Evolutionary conservation across 495 filamentous ascomycete species (phyloP).

Genomic region (Neurospora sp.): DNA sequence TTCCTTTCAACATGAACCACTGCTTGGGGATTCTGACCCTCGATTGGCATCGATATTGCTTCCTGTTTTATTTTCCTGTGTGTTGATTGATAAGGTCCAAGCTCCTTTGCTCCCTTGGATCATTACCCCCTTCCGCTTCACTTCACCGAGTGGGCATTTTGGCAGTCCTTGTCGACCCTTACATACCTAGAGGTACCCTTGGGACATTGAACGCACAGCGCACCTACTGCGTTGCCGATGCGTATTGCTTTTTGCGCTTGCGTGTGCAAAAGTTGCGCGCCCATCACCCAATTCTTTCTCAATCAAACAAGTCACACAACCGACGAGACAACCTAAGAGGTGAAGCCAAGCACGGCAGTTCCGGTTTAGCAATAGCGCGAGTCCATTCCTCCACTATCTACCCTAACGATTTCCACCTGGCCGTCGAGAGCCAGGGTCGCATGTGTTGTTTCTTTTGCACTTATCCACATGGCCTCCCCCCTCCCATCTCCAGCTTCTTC

Average conservation of each 20-base stretch:
- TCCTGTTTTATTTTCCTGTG: background rate
- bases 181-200: no score
- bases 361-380: background rate
- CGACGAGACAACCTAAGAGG: background rate
- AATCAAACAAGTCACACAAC: background rate
- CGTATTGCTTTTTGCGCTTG: background rate
- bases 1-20: background rate
- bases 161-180: background rate
- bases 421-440: background rate
- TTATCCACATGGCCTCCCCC: background rate
- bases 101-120: background rate
- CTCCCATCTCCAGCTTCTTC: background rate
- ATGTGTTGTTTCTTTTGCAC: background rate
- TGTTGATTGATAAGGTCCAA: background rate
- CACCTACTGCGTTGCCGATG: background rate
- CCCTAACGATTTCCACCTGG: background rate
- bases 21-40: no score
- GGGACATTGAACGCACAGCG: background rate
- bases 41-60: background rate
- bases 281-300: background rate
- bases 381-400: background rate
- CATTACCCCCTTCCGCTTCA: background rate
- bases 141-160: background rate
- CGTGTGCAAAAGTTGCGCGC: background rate
- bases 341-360: background rate